phyloP scores from a whole-genome alignment of 257 asterid species.

The Solanum chiquidenum region DNA sequence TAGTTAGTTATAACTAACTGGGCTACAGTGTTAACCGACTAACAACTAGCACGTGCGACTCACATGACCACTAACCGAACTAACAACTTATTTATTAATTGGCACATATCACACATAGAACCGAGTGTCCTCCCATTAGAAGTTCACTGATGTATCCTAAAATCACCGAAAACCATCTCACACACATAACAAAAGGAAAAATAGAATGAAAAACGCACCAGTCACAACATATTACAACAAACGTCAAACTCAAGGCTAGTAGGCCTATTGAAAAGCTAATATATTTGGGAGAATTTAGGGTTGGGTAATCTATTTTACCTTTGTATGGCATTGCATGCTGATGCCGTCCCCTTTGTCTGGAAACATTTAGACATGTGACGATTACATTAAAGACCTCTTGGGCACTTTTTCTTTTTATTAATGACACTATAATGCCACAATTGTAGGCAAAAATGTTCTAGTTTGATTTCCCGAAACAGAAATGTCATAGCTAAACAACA shows the following conservation, averaged over 20 bases:
- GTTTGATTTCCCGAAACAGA: background rate
- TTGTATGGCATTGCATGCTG: background rate
- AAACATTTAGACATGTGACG: too few relatives aligned
- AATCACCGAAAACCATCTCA: background rate
- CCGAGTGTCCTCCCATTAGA: conserved; percentile 30
- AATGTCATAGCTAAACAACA: background rate
- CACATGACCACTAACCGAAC: too few relatives aligned
- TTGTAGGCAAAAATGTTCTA: background rate
- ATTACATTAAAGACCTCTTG: background rate
- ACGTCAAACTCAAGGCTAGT: background rate
- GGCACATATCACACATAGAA: background rate
- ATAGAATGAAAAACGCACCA: background rate
- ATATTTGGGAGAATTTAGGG: background rate
- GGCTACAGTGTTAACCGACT: too few relatives aligned
- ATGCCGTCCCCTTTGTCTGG: too few relatives aligned
- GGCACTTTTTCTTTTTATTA: background rate
- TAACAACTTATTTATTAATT: too few relatives aligned
- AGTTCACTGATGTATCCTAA: background rate
- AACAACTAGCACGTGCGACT: too few relatives aligned
- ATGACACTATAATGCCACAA: background rate
- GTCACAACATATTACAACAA: too few relatives aligned
- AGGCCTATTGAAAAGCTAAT: too few relatives aligned
- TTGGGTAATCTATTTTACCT: background rate
- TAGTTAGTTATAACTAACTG: too few relatives aligned
- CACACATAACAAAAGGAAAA: background rate